Conservation (phyloP, 2,329 filamentous ascomycete species). For the Amauroascus verrucosus region DNA sequence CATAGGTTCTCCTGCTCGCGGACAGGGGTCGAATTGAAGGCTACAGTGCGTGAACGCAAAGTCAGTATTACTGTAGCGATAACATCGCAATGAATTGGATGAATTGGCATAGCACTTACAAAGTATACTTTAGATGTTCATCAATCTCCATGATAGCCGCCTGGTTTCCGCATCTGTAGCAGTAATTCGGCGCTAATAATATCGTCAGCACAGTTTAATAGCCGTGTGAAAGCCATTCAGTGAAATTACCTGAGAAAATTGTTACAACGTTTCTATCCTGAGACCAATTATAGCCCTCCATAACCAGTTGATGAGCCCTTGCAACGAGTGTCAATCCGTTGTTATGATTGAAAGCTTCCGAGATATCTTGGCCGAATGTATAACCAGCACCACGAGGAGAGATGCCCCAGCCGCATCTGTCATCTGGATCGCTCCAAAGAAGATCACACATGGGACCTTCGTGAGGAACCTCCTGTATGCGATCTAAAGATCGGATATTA, state of each 20-base stretch:
- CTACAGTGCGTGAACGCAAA: slow-evolving; percentile 40
- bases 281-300: slow-evolving; percentile 99
- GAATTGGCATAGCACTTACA: slow-evolving; percentile 71
- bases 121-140: slow-evolving; percentile 98
- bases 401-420: slow-evolving; percentile 93
- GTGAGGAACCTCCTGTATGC: slow-evolving; percentile 70
- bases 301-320: slow-evolving; percentile 90
- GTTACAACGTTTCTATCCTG: slow-evolving; percentile 93
- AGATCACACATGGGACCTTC: slow-evolving; percentile 99
- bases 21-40: slow-evolving; percentile 98
- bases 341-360: slow-evolving; percentile 87
- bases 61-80: slow-evolving; percentile 20
- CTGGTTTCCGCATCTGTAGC: slow-evolving; percentile 96
- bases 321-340: slow-evolving; percentile 91
- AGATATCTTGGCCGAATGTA: slow-evolving; percentile 85
- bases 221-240: no score
- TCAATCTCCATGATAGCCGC: slow-evolving; percentile 99
- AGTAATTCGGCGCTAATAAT: slow-evolving; percentile 95
- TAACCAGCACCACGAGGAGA: slow-evolving; percentile 92
- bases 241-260: slow-evolving; percentile 46
- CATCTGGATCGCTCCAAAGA: slow-evolving; percentile 94
- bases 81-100: neutral
- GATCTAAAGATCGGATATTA: slow-evolving; percentile 62
- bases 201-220: slow-evolving; percentile 17
- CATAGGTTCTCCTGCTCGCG: slow-evolving; percentile 95